phyloP scores from a whole-genome alignment of 208 protist species.

The Leishmania arabica region DNA sequence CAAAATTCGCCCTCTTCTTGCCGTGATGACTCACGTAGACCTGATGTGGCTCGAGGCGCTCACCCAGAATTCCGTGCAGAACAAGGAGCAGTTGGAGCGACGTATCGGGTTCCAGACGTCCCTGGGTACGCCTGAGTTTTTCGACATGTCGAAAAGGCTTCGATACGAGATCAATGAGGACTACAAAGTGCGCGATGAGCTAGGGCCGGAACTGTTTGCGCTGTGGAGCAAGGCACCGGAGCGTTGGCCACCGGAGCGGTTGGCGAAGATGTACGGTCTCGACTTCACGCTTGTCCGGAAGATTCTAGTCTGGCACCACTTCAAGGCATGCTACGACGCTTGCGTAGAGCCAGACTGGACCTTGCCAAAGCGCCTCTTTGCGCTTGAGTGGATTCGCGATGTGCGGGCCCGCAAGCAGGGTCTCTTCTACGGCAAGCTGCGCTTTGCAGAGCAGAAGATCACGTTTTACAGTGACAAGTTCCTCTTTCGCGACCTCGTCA shows the following conservation, averaged over 20 bases:
- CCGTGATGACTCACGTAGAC: conserved; percentile 93
- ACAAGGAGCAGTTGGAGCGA: conserved; percentile 88
- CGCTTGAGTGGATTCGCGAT: conserved; percentile 92
- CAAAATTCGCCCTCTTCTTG: conserved; percentile 89
- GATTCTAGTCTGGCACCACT: conserved; percentile 94
- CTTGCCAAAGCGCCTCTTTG: conserved; percentile 92
- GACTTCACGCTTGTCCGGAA: conserved; percentile 92
- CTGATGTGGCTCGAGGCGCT: conserved; percentile 91
- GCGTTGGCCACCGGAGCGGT: conserved; percentile 92
- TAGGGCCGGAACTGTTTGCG: conserved; percentile 93
- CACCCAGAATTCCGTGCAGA: conserved; percentile 89
- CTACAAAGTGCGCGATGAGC: conserved; percentile 94
- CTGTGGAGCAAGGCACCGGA: conserved; percentile 94
- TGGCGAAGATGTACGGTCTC: conserved; percentile 95
- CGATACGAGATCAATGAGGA: conserved; percentile 95
- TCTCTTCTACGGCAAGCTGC: conserved; percentile 92
- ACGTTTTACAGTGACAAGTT: conserved; percentile 95
- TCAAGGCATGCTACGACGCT: conserved; percentile 94
- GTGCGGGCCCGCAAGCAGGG: conserved; percentile 90
- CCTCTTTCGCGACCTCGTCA: conserved; percentile 92
- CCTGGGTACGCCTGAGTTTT: conserved; percentile 93
- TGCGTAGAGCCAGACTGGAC: conserved; percentile 94
- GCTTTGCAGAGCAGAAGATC: conserved; percentile 94
- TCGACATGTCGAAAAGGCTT: conserved; percentile 92
- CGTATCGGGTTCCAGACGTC: conserved; percentile 91